phyloP scores from a whole-genome alignment of 202 grass and related monocot genomes.

The Brachypodium distachyon region DNA sequence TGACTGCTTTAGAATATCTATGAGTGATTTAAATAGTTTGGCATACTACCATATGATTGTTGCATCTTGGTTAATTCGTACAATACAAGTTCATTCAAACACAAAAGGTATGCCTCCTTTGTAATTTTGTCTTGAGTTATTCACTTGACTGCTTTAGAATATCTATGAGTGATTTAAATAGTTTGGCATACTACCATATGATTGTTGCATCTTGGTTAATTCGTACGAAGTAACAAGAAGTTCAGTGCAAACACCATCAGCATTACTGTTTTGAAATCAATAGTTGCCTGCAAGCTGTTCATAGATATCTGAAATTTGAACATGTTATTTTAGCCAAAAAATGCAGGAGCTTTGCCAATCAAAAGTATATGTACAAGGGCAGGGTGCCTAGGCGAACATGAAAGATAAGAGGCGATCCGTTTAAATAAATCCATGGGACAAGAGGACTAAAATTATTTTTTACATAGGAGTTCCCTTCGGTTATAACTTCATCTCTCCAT shows the following conservation, averaged over 20 bases:
- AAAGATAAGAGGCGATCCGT: not conserved
- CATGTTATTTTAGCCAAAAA: not conserved
- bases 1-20: not conserved
- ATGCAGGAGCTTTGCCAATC: not conserved
- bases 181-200: not conserved
- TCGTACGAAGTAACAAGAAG: not conserved
- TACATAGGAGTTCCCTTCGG: not conserved
- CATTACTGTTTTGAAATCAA: not conserved
- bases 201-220: not conserved
- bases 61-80: not conserved
- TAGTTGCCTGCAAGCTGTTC: not conserved
- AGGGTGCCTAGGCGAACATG: not conserved
- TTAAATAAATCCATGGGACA: not conserved
- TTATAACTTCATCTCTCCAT: not conserved
- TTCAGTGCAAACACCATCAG: not conserved
- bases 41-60: not conserved
- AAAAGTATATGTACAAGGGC: not conserved
- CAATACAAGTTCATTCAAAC: not conserved
- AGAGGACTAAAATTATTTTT: slow-evolving; percentile 12
- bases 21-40: not conserved
- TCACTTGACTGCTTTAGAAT: not conserved
- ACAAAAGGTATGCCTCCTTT: not conserved
- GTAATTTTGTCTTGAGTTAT: not conserved
- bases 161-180: not conserved
- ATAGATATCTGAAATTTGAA: not conserved